Evolutionary conservation across 768 basidiomycete genomes (phyloP), one percentile per base, ranked within the genome.

Genomic region (Amyloporia xantha): DNA sequence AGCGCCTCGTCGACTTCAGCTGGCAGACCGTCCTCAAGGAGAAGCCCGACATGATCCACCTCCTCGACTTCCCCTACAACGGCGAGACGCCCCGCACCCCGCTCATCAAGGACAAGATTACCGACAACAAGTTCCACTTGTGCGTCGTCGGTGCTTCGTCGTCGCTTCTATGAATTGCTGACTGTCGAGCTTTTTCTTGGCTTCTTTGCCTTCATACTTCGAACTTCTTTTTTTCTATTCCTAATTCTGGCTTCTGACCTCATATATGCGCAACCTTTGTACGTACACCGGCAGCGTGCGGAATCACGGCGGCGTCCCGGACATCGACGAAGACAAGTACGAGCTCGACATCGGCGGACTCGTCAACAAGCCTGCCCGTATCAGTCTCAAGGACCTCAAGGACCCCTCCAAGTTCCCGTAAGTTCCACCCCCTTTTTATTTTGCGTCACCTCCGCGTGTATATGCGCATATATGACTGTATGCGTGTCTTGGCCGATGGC

Each of bases 1-100:
- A 62, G 55, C 60, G 59, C 37, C 69, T 77, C 49, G 71, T 77
- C 43, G 70, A 76, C 52, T 64, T 68, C 51, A 76, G 74, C 62
- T 79, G 77, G 77, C 66, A 74, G 47, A 66, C 69, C 2, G 73
- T 77, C 25, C 71, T 71, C 51, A 67, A 68, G 54, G 77, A 78
- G 61, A 79, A 79, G 56, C 66, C 69, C 10, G 70, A 73, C 51
- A 62, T 78, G 48, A 67, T 78, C 25, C 75, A 77, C 52, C 60
- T 79, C 19, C 63, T 78, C 20, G 73, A 77, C 56, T 79, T 78
- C 56, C 78, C 77, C 6, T 78, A 77, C 57, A 78, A 78, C 54
- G 77, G 76, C 26, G 77, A 78, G 55, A 77, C 77, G 6, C 67
- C 62, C 17, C 63, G 69, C 11, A 58, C 69, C 15, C 68, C 74